Conservation (phyloP, 768 basidiomycete genomes). For the Epithele typhae region DNA sequence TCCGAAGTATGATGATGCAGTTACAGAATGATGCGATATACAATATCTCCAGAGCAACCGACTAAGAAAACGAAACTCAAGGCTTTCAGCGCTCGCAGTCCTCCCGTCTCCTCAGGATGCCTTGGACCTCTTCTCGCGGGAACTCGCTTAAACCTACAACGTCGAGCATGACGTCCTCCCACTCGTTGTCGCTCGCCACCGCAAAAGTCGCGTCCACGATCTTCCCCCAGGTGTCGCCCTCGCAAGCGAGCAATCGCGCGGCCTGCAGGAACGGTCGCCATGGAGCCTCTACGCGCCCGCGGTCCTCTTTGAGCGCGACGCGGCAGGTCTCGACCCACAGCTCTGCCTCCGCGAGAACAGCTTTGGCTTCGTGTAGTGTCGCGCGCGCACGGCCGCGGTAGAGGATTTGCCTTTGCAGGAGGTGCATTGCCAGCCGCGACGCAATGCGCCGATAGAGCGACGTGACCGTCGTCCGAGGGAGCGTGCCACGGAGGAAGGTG, state of each 20-base stretch:
- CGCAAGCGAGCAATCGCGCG: slow-evolving; percentile 59
- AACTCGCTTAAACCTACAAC: slow-evolving; percentile 59
- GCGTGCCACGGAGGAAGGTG: slow-evolving; percentile 54
- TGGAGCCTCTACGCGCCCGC: slow-evolving; percentile 55
- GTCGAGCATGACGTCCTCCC: slow-evolving; percentile 52
- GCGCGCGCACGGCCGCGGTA: slow-evolving; percentile 68
- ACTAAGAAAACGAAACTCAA: background rate
- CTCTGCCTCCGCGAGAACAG: slow-evolving; percentile 66
- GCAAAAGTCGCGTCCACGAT: slow-evolving; percentile 49
- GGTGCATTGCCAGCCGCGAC: slow-evolving; percentile 65
- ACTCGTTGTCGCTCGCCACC: slow-evolving; percentile 30
- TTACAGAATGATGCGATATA: no score
- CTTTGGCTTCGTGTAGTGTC: slow-evolving; percentile 52
- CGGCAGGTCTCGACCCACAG: slow-evolving; percentile 82
- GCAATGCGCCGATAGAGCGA: slow-evolving; percentile 73
- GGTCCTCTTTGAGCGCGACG: slow-evolving; percentile 47
- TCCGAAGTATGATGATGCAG: no score
- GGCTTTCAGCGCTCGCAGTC: slow-evolving; percentile 30
- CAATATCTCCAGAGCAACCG: no score
- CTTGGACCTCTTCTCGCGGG: slow-evolving; percentile 54
- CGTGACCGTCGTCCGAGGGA: slow-evolving; percentile 56
- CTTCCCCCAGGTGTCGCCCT: slow-evolving; percentile 47
- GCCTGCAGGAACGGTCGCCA: slow-evolving; percentile 75
- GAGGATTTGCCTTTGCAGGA: slow-evolving; percentile 78
- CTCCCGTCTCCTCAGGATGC: slow-evolving; percentile 45